Evolutionary conservation across 2,329 filamentous ascomycete species (phyloP), one percentile per base, ranked within the genome.

Genomic region (Dactylellina sp.): DNA sequence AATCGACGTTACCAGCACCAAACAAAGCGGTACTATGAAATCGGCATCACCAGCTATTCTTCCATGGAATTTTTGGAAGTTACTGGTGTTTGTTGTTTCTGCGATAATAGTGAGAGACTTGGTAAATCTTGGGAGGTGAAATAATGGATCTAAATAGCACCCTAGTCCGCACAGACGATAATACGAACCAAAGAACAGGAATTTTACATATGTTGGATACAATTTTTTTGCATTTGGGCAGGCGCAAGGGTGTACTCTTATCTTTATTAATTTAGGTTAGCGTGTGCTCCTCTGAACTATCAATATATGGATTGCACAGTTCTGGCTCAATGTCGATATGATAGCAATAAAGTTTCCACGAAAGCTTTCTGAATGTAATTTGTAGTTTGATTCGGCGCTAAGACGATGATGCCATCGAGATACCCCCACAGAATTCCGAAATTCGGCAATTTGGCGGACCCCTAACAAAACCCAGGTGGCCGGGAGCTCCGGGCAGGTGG

Each of bases 361-460:
- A n/a, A n/a, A n/a, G n/a, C n/a, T n/a, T 32, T 32, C 28, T 32
- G 4, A 32, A 32, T 32, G 4, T 9, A 32, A 32, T 32, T 14
- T 14, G 14, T 40, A 40, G 12, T 16, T 12, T 14, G n/a, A 40
- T 28, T 50, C 50, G 24, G 5, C 14, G 63, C 63, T 53, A 68
- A 68, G 63, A n/a, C 53, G 44, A 68, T 68, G 63, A 60, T 68
- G 63, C 53, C 42, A 68, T 68, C 53, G 53, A 68, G 44, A 28
- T 46, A 37, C 12, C 25, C 28, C 28, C 44, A 50, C 5, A 11
- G 32, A 24, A 40, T 37, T 42, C 52, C 11, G 53, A 42, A 22
- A 7, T 59, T 68, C 63, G 53, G 63, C 40, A 25, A 11, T 49
- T 50, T 1, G 40, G 50, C 50, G 50, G 61, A 39, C 35, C 20